phyloP scores from a whole-genome alignment of 768 basidiomycete genomes.

The Lactarius evosmus region DNA sequence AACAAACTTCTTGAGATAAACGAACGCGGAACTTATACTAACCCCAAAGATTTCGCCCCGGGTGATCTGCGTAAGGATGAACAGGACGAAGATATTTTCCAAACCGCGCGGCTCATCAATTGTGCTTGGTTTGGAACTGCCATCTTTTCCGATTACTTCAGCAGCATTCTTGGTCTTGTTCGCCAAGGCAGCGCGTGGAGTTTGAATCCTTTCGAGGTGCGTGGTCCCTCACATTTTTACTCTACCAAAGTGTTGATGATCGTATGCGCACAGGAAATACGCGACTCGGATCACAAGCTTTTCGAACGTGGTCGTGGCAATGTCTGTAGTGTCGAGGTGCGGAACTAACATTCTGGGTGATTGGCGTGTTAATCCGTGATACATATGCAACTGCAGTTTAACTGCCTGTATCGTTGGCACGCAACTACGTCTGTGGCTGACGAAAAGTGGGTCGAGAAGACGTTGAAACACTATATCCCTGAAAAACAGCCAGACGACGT shows the following conservation, averaged over 20 bases:
- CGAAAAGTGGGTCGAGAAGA: constrained; percentile 68
- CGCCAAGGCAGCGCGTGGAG: constrained; percentile 75
- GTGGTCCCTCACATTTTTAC: constrained; percentile 25
- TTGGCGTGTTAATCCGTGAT: not conserved
- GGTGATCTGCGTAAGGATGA: too few relatives aligned
- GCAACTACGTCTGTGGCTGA: constrained; percentile 72
- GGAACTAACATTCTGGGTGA: not conserved
- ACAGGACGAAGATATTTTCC: constrained; percentile 66
- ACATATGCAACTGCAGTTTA: constrained; percentile 52
- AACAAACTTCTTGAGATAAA: constrained; percentile 76
- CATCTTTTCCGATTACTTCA: constrained; percentile 84
- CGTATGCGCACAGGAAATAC: constrained; percentile 52
- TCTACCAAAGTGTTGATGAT: not conserved
- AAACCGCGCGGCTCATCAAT: constrained; percentile 74
- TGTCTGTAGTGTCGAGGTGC: constrained; percentile 75
- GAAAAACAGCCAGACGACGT: too few relatives aligned
- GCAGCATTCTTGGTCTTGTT: constrained; percentile 73
- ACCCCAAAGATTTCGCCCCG: constrained; percentile 48
- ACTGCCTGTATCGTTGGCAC: constrained; percentile 85
- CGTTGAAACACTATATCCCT: too few relatives aligned
- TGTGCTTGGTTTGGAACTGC: constrained; percentile 76
- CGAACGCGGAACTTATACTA: constrained; percentile 59
- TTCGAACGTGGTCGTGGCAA: constrained; percentile 83
- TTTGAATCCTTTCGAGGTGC: constrained; percentile 66
- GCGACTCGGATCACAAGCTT: constrained; percentile 55